Conservation (phyloP, 1,284 basidiomycete species). For the Microbotryomycetes sp. region DNA sequence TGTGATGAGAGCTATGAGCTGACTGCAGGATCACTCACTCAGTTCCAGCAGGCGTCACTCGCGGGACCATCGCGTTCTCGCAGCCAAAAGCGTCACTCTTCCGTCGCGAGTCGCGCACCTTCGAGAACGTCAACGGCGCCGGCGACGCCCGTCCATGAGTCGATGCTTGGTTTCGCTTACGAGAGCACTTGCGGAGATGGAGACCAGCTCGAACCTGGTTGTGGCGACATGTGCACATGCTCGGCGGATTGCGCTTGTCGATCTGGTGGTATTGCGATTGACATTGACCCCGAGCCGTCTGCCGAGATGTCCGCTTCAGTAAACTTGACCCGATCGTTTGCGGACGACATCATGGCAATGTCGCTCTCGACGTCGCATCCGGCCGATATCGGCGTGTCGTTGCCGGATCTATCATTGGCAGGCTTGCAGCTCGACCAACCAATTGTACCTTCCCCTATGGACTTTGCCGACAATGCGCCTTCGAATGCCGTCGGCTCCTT, state of each 20-base stretch:
- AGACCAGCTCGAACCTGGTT: constrained; percentile 1
- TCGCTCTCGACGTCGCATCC: neutral
- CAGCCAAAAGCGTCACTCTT: neutral
- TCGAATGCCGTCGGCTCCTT: too few species aligned
- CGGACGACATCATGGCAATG: neutral
- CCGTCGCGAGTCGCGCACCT: neutral
- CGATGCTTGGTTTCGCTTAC: neutral
- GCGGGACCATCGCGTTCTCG: neutral
- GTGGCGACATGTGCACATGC: constrained; percentile 4
- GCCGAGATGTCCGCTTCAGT: neutral
- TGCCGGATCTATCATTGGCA: constrained; percentile 2
- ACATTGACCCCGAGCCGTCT: neutral
- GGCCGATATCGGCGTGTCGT: neutral
- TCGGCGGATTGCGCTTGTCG: constrained; percentile 1
- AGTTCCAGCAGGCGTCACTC: neutral
- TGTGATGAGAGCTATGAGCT: too few species aligned
- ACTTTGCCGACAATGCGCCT: too few species aligned
- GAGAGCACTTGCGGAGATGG: neutral
- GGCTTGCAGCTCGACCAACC: too few species aligned
- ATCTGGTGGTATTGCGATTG: neutral
- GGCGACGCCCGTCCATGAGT: neutral
- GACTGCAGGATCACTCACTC: too few species aligned
- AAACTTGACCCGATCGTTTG: neutral
- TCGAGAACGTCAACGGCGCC: neutral
- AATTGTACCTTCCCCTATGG: too few species aligned